phyloP scores from a whole-genome alignment of 306 rosid species.

The Sesbania bispinosa region DNA sequence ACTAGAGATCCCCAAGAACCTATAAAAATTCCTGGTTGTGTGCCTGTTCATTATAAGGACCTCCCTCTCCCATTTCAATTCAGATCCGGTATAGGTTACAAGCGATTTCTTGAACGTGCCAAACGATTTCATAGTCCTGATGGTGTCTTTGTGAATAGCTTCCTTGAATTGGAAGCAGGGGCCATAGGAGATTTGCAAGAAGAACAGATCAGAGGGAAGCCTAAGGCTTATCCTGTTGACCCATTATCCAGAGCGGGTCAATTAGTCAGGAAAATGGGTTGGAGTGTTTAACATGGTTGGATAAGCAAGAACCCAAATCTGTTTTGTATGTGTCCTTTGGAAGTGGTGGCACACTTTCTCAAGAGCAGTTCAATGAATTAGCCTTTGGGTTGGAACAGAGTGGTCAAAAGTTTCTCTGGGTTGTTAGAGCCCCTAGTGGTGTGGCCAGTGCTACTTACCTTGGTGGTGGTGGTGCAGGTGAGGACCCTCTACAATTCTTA shows the following conservation, averaged over 20 bases:
- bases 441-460: slow-evolving; percentile 3
- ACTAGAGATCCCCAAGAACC: slow-evolving; percentile 6
- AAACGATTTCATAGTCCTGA: neutral
- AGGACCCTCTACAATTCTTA: slow-evolving; percentile 23
- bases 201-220: neutral
- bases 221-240: slow-evolving; percentile 27
- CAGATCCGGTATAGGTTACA: neutral
- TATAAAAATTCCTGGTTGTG: slow-evolving; percentile 28
- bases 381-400: slow-evolving; percentile 35
- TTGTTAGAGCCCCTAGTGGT: slow-evolving; percentile 21
- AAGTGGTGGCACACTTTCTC: slow-evolving; percentile 37
- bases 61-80: slow-evolving; percentile 15
- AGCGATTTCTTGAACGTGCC: neutral
- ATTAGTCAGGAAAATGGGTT: neutral
- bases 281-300: slow-evolving; percentile 28
- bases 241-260: slow-evolving; percentile 24
- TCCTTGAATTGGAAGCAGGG: slow-evolving; percentile 16
- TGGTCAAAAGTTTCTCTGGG: slow-evolving; percentile 31
- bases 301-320: slow-evolving; percentile 23
- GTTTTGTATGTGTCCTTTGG: slow-evolving; percentile 37
- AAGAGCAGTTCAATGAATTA: slow-evolving; percentile 22
- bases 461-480: neutral
- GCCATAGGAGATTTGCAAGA: neutral
- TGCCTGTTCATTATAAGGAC: neutral
- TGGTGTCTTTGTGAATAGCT: slow-evolving; percentile 28